phyloP scores from a whole-genome alignment of 345 rosid species.

The Triadica sebifera region DNA sequence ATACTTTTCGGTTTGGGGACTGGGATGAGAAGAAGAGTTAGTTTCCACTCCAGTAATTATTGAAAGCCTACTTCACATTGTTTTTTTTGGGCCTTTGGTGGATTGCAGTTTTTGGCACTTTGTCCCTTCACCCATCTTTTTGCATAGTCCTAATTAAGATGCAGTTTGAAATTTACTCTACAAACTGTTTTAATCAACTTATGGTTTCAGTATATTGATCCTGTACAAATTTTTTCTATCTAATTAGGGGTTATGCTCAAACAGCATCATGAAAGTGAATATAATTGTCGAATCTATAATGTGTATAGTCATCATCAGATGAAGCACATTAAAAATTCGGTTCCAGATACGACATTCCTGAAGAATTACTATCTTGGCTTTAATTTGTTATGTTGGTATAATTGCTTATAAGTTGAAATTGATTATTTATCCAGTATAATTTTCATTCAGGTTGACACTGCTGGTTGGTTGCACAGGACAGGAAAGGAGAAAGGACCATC shows the following conservation, averaged over 20 bases:
- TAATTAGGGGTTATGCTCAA: not conserved
- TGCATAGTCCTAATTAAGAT: too few species aligned
- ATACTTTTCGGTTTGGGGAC: too few species aligned
- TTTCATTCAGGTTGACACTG: conserved; percentile 75
- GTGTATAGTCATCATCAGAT: not conserved
- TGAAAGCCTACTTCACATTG: too few species aligned
- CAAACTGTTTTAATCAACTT: too few species aligned
- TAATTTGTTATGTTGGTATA: not conserved
- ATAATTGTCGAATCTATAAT: not conserved
- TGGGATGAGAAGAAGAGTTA: too few species aligned
- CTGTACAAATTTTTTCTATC: too few species aligned
- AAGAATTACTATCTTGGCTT: not conserved
- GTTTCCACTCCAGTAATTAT: too few species aligned
- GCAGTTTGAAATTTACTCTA: too few species aligned
- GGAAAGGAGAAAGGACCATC: conserved; percentile 86
- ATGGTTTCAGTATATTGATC: too few species aligned
- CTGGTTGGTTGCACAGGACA: conserved; percentile 95
- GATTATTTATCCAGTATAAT: not conserved
- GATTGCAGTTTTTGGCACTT: too few species aligned
- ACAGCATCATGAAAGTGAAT: not conserved
- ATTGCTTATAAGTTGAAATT: not conserved
- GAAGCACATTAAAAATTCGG: not conserved
- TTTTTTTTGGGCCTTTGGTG: too few species aligned
- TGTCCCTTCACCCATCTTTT: too few species aligned
- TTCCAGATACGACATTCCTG: not conserved